Evolutionary conservation across 768 basidiomycete species (phyloP), one percentile per base, ranked within the genome.

Genomic region (Suillus tomentosus): DNA sequence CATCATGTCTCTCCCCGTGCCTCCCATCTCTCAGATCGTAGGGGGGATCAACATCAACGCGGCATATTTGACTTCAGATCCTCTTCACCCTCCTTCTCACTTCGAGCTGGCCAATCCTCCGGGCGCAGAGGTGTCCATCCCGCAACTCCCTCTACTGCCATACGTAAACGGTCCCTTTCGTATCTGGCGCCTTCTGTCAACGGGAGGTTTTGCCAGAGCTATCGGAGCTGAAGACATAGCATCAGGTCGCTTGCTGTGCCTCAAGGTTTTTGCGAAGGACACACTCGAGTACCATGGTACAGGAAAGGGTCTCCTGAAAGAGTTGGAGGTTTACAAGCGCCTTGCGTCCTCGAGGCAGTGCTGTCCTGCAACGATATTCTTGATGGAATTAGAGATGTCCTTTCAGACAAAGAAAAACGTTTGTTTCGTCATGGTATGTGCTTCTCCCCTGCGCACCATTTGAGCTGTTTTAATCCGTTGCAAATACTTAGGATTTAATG

Each of bases 361-460:
- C 45, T 56, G 63, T 40, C 68, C 64, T 15, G 79, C 77, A 36
- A 69, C 65, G 7, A 69, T 66, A 2, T 82, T 79, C 62, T 69
- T 82, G 31, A 82, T 82, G 68, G 69, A 76, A 48, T 54, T 81
- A 56, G 77, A 77, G 55, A 78, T 75, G 19, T 73, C 75, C 0
- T 70, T 82, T 43, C 76, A 77, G 57, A 74, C 78, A 22, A 62
- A 57, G 3, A 34, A 59, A 24, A 56, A 59, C 0, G 56, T 81
- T 40, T 77, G 72, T 64, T 79, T 82, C 17, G 76, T 72, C 5
- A 81, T 82, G 80, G 81, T 79, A 63, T 64, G 77, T 68, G n/a
- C 10, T 24, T 11, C 10, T 4, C 9, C 0, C 55, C 19, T 51
- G 11, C 5, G n/a, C 14, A 11, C 6, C 10, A 10, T 57, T 15